These are phyloP conservation scores for Kurtzmaniella quercitrusa DNA, from an alignment of 1,139 yeast genomes.

Conservation along the genomic window DNA sequence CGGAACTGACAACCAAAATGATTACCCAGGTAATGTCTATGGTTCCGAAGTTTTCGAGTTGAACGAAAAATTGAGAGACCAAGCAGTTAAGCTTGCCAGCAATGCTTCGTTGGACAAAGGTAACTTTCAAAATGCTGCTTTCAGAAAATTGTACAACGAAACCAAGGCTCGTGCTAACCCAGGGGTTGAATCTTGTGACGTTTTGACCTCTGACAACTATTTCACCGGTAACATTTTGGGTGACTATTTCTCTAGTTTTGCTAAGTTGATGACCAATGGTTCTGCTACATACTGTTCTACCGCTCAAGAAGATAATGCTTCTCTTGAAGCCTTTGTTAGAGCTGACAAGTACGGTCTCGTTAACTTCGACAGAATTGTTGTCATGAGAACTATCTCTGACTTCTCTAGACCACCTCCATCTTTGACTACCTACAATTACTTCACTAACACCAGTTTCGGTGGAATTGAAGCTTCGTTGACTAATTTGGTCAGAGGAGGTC, in stretches of 20 bases:
- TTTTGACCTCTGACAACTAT: constrained; percentile 58
- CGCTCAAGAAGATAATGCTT: constrained; percentile 68
- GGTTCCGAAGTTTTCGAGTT: constrained; percentile 67
- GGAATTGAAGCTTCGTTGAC: constrained; percentile 47
- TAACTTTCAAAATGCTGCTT: constrained; percentile 34
- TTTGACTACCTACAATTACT: constrained; percentile 45
- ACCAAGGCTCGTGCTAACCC: constrained; percentile 52
- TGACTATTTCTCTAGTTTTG: constrained; percentile 46
- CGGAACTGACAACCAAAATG: constrained; percentile 47
- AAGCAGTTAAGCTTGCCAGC: constrained; percentile 51
- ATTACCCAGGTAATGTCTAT: constrained; percentile 53
- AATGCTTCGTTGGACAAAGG: constrained; percentile 44
- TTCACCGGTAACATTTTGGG: constrained; percentile 52
- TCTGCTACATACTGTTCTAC: constrained; percentile 58
- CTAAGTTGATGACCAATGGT: constrained; percentile 52
- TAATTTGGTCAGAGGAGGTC: constrained; percentile 53
- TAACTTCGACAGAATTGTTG: constrained; percentile 53
- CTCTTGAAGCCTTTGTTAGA: constrained; percentile 57
- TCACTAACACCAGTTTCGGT: constrained; percentile 48
- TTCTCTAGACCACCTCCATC: constrained; percentile 55
- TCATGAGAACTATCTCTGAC: constrained; percentile 63
- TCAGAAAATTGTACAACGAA: constrained; percentile 45
- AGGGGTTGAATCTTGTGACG: constrained; percentile 51
- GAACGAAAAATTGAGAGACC: constrained; percentile 54
- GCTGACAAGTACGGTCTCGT: constrained; percentile 51